A percentile compares a stretch with the other conserved stretches of the same genome.
phyloP scores from a whole-genome alignment of 2,329 filamentous ascomycete genomes.

The Sclerotinia nivalis region DNA sequence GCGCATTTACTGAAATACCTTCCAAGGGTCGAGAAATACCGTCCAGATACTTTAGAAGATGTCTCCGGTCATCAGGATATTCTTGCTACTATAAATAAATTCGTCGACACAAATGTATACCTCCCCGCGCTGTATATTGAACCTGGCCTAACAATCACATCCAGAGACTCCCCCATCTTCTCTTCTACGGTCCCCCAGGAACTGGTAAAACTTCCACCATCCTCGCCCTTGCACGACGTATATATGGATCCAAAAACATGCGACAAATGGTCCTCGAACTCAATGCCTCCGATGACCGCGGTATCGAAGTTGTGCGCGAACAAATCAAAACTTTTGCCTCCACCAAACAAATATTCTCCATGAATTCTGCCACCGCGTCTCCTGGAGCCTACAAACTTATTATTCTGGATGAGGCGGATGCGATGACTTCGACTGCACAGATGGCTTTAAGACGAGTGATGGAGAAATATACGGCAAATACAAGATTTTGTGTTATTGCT shows the following conservation, averaged over 20 bases:
- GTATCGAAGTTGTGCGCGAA: constrained; percentile 96
- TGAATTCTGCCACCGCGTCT: constrained; percentile 53
- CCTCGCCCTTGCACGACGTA: constrained; percentile 85
- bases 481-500: constrained; percentile 95
- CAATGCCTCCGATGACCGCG: constrained; percentile 94
- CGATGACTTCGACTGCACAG: constrained; percentile 98
- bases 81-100: constrained; percentile 95
- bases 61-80: constrained; percentile 98
- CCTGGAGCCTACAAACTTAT: constrained; percentile 90
- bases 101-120: constrained; percentile 81
- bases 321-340: constrained; percentile 99
- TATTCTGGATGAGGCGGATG: constrained; percentile 97
- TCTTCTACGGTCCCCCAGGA: constrained; percentile 93
- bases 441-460: constrained; percentile 97
- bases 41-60: constrained; percentile 83
- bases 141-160: neutral
- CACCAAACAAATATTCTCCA: constrained; percentile 91
- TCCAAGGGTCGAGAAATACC: constrained; percentile 90
- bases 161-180: constrained; percentile 83
- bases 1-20: constrained; percentile 30
- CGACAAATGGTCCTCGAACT: constrained; percentile 98
- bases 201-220: constrained; percentile 98
- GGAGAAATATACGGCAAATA: constrained; percentile 99
- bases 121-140: constrained; percentile 3
- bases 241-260: constrained; percentile 91